Conservation (phyloP, 2,329 filamentous ascomycete species). For the Aureobasidium sp. region DNA sequence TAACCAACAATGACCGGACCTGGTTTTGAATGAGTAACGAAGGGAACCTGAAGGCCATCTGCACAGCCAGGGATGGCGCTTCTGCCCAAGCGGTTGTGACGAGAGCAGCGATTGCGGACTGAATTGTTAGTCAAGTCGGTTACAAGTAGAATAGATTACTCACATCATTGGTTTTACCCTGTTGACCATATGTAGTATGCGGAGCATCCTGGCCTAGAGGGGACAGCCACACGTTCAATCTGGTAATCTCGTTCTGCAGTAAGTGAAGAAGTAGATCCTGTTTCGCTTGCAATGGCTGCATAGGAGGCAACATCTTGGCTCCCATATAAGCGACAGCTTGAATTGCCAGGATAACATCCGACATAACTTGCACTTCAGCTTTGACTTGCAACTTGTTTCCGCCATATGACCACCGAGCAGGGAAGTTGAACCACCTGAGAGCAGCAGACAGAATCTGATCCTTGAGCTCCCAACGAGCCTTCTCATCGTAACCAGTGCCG, state of each 20-base stretch:
- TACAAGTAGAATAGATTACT: not conserved
- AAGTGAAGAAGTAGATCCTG: slow-evolving; percentile 76
- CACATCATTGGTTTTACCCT: slow-evolving; percentile 19
- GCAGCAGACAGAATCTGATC: slow-evolving; percentile 82
- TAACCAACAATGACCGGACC: slow-evolving; percentile 71
- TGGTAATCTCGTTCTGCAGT: slow-evolving; percentile 74
- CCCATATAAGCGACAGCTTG: slow-evolving; percentile 58
- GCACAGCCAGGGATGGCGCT: slow-evolving; percentile 77
- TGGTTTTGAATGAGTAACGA: slow-evolving; percentile 66
- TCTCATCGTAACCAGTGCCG: slow-evolving; percentile 56
- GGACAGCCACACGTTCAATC: slow-evolving; percentile 82
- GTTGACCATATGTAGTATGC: slow-evolving; percentile 12
- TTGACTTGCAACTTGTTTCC: slow-evolving; percentile 90
- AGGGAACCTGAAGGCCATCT: slow-evolving; percentile 72
- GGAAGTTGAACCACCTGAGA: slow-evolving; percentile 77
- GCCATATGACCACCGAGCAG: slow-evolving; percentile 82
- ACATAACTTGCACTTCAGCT: slow-evolving; percentile 77
- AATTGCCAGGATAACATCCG: slow-evolving; percentile 64
- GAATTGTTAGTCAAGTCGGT: not conserved
- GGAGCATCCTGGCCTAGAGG: slow-evolving; percentile 60
- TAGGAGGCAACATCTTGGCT: slow-evolving; percentile 38
- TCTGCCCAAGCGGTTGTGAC: slow-evolving; percentile 82
- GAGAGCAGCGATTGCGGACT: slow-evolving; percentile 37
- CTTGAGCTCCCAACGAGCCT: slow-evolving; percentile 74
- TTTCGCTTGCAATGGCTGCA: slow-evolving; percentile 66